Evolutionary conservation across 352 stramenopile genomes (phyloP).

Genomic region (Phytophthora sp.): DNA sequence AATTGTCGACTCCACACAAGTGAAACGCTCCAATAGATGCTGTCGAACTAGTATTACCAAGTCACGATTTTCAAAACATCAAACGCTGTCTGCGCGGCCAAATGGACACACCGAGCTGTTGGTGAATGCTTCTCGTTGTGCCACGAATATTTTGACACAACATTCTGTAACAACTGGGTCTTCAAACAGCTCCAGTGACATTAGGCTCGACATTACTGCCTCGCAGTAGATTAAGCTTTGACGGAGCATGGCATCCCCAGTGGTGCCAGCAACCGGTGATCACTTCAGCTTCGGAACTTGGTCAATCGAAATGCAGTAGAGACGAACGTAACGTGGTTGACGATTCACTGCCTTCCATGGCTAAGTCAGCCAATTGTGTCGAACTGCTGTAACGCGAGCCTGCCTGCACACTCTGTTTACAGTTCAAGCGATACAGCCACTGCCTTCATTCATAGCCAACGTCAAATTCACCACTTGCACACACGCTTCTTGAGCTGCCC

Average conservation of each 20-base stretch:
- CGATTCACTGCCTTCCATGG: no score
- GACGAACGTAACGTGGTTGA: no score
- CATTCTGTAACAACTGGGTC: not conserved
- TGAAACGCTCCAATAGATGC: not conserved
- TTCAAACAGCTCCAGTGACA: not conserved
- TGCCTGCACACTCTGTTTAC: no score
- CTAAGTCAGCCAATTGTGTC: no score
- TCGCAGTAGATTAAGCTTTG: not conserved
- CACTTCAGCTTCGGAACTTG: no score
- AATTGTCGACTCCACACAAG: not conserved
- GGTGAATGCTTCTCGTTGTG: not conserved
- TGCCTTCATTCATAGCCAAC: no score
- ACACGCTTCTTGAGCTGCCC: no score
- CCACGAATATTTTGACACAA: conserved; percentile 2
- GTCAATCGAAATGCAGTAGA: no score
- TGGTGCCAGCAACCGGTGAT: no score
- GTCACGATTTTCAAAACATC: not conserved
- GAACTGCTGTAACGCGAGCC: no score
- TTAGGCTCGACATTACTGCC: not conserved
- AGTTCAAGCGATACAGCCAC: no score
- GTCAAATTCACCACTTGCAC: no score
- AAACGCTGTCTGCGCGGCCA: not conserved
- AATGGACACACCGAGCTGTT: not conserved
- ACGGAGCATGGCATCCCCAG: not conserved
- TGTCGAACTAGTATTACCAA: not conserved